Conservation (phyloP, 768 basidiomycete genomes). For the Pisolithus marmoratus region DNA sequence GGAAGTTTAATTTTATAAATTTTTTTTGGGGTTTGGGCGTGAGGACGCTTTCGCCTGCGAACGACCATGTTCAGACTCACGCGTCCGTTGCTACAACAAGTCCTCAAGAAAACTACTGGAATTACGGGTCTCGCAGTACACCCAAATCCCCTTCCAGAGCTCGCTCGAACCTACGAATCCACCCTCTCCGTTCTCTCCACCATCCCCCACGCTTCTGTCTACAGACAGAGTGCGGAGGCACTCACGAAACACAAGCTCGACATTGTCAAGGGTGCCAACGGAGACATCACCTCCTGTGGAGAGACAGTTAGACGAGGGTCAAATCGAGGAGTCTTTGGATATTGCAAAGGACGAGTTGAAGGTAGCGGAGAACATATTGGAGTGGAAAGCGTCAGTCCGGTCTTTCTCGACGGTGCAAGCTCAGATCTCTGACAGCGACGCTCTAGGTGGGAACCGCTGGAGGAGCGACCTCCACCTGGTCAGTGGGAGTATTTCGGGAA, state of each 20-base stretch:
- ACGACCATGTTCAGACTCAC: conserved; percentile 69
- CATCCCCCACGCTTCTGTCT: conserved; percentile 80
- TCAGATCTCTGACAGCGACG: conserved; percentile 1
- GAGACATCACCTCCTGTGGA: conserved; percentile 65
- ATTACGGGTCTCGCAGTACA: conserved; percentile 82
- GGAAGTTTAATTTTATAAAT: background rate
- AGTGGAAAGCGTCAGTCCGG: conserved; percentile 91
- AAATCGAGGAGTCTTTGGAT: conserved; percentile 81
- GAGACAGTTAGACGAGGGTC: conserved; percentile 71
- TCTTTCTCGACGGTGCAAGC: conserved; percentile 1
- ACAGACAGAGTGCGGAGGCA: conserved; percentile 84
- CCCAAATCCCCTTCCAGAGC: conserved; percentile 75
- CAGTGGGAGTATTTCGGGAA: conserved; percentile 86
- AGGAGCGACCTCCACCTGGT: conserved; percentile 70
- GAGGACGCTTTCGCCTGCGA: conserved; percentile 14
- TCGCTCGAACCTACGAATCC: conserved; percentile 67
- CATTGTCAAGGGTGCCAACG: conserved; percentile 63
- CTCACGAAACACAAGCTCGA: conserved; percentile 76
- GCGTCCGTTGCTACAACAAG: conserved; percentile 60
- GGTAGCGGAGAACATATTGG: conserved; percentile 76
- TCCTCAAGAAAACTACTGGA: conserved; percentile 75
- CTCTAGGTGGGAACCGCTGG: conserved; percentile 81
- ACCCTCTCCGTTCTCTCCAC: conserved; percentile 65
- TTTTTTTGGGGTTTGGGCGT: background rate
- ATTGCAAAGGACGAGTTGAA: conserved; percentile 79